Percentiles rank a stretch among this genome's conserved stretches.
phyloP scores from a whole-genome alignment of 345 rosid species.

The Salix purpurea region DNA sequence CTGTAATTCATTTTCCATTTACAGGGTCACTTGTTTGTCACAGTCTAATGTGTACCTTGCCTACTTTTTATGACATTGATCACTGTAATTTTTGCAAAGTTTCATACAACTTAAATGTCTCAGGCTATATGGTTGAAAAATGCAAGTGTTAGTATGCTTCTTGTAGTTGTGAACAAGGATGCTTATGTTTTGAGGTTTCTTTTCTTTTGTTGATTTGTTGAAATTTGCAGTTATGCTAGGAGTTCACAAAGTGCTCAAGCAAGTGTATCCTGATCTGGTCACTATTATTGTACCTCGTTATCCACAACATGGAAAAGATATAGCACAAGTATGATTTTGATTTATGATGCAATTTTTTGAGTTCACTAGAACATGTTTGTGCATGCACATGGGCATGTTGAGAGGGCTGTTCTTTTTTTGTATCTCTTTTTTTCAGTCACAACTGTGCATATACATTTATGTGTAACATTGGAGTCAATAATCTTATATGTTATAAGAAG shows the following conservation, averaged over 20 bases:
- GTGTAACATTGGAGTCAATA: background rate
- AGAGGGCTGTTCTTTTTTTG: background rate
- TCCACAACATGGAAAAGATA: conserved; percentile 67
- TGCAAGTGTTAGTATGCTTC: background rate
- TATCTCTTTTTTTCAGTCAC: background rate
- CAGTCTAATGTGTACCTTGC: background rate
- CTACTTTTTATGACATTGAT: background rate
- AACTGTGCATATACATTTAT: background rate
- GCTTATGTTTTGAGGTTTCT: background rate
- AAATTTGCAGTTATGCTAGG: conserved; percentile 63
- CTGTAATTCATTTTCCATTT: conserved; percentile 1
- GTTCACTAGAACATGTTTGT: background rate
- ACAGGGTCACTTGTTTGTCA: background rate
- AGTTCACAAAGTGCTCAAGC: conserved; percentile 50
- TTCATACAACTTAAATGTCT: background rate
- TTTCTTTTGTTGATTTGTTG: no score
- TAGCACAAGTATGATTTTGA: conserved; percentile 55
- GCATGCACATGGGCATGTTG: background rate
- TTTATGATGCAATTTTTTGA: background rate
- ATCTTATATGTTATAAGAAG: no score
- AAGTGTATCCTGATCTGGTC: conserved; percentile 46
- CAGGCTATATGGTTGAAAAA: background rate
- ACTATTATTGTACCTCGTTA: conserved; percentile 75
- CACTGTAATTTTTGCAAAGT: background rate
- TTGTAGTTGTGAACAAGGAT: background rate